These are phyloP conservation scores for Roridomyces roridus DNA, from an alignment of 768 basidiomycete genomes.

Conservation along the genomic window DNA sequence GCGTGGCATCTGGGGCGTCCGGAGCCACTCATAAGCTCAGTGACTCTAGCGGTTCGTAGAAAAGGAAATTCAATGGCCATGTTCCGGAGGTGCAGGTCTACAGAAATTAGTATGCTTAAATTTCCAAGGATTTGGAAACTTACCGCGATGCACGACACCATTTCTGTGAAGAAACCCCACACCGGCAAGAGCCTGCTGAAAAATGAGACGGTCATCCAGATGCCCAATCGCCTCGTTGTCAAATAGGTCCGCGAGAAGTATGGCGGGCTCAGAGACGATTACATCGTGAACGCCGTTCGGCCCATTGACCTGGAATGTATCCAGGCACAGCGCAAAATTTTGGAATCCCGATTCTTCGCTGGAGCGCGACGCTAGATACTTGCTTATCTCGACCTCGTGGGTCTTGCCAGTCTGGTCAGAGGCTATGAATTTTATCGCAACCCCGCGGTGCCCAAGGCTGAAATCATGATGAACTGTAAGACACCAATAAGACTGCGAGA, in stretches of 20 bases:
- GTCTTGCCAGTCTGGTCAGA: not conserved
- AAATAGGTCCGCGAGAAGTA: not conserved
- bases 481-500: no score
- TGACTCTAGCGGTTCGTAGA: not conserved
- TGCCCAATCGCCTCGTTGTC: not conserved
- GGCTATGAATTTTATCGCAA: not conserved
- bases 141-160: not conserved
- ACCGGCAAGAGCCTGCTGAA: not conserved
- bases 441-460: not conserved
- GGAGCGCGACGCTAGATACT: not conserved
- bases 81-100: not conserved
- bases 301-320: not conserved
- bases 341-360: not conserved
- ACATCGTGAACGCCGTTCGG: not conserved
- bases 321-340: not conserved
- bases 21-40: not conserved
- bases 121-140: no score
- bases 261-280: not conserved
- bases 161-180: not conserved
- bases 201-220: not conserved
- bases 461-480: no score
- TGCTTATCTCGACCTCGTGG: not conserved
- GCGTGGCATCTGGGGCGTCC: not conserved
- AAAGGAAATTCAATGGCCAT: not conserved
- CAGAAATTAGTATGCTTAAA: no score